Base-by-base conservation (phyloP, 306 rosid species). In the Lathyrus oleraceus region DNA sequence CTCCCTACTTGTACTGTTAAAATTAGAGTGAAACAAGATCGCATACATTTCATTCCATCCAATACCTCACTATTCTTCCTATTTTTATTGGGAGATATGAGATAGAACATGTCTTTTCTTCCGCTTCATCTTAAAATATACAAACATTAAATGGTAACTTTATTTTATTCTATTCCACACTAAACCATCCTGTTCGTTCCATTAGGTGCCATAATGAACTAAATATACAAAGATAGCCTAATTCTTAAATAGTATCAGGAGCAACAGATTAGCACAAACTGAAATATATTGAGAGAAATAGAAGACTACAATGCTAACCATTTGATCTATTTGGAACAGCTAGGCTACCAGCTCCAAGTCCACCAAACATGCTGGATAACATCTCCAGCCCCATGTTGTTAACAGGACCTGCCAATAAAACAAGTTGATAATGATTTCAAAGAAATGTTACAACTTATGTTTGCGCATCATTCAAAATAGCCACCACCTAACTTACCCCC, bases 361-460 rank as follows among this genome's bases (percentile, higher is more conserved):
- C 30, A 27, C 30, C 30, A 79, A 91, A 88, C 96, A 91, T 87
- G 78, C 86, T 85, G 77, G 89, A 87, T 82, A 88, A 75, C 85
- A 77, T 80, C 65, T 91, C 96, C 82, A 88, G 56, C 40, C 96
- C 92, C 51, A 36, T 1, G 83, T 80, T 88, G 78, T 91, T 81
- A 28, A 81, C 4, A 25, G 88, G 27, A 65, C 89, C 93, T 80
- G 81, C 61, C 69, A 78, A 14, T 13, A 63, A 39, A 61, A 51
- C 35, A 48, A 61, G 19, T 39, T 44, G 49, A 65, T 23, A 42
- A 32, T 35, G 61, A 70, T 70, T 27, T 38, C 19, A 0, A 71
- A 75, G 48, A 48, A 45, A 60, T 39, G 44, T 51, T 40, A 48
- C 12, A 47, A 65, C 30, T 53, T 66, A 2, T 25, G 60, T 56